Base-by-base conservation (phyloP, 164 flowering plant genomes). In the Stephania japonica region DNA sequence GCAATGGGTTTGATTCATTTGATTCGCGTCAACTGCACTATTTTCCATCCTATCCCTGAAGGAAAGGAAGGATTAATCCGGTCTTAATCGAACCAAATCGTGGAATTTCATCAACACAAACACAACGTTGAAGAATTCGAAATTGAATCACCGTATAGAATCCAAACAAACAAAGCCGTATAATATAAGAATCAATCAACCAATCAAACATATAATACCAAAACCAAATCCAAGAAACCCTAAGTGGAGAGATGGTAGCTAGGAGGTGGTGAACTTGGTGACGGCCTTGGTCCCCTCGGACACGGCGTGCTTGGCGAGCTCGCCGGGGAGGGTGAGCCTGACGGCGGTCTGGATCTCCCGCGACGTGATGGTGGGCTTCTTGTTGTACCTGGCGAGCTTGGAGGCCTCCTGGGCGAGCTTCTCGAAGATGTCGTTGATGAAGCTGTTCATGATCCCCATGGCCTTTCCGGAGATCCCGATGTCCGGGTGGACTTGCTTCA, bases 341-440 rank as follows among this genome's bases (percentile, higher is more conserved):
- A 75, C 76, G 69, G 72, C 76, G 16, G 76, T 74, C 67, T 74
- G 76, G 14, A 74, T 74, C 76, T 74, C 71, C n/a, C 77, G 19
- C 3, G 72, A 75, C 11, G 77, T 75, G 23, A 75, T 75, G 42
- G 72, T 74, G 5, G 76, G 76, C 56, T 74, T 74, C 76, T 74
- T 74, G 43, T 74, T 68, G 21, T 74, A 74, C 13, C 76, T 24
- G 9, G 76, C 75, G 1, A 73, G 65, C 18, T 32, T 73, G 3
- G 75, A 67, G 14, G 75, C 50, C 50, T 73, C 75, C 6, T 73
- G 75, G 13, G 75, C 75, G 38, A 73, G 75, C 25, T 73, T 73
- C 50, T 73, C 75, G 24, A 73, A 73, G 21, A 73, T 73, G 42
- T 73, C 75, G 42, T 73, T 73, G 25, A 73, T 73, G 49, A 73